Evolutionary conservation across 1,284 basidiomycete genomes (phyloP), one percentile per base, ranked within the genome.

Genomic region (Kwoniella shivajii): DNA sequence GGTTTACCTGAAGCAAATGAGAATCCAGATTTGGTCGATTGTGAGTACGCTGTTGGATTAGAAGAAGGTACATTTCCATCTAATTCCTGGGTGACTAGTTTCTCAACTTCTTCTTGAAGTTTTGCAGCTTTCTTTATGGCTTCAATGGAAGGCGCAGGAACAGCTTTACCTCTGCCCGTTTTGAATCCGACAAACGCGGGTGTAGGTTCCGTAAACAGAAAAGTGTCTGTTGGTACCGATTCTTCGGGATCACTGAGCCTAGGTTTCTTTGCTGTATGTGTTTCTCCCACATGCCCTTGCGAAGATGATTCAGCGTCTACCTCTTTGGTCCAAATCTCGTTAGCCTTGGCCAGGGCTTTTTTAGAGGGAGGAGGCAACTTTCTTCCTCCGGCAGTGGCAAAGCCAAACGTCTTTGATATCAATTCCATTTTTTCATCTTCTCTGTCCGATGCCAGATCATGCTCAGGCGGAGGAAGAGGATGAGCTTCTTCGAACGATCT

Each of bases 311-410:
- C 22, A 4, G 22, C 33, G 33, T 36, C 47, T 20, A 60, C 62
- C 4, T 63, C 49, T 18, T 62, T 63, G 9, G 44, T 45, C 42
- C 68, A 61, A 6, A 75, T 46, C 49, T 62, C 62, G 6, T 53
- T 56, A 2, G 68, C 71, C 44, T 59, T 62, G 1, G 54, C 57
- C 37, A 73, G 39, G 3, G 74, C 67, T 22, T 54, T 58, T 6
- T 43, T 60, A 0, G 69, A 69, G 2, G 73, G 74, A 4, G 62
- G 56, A 5, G 63, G 52, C 18, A 74, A 52, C 9, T 37, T 39
- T 14, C 58, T 65, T 1, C 69, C 67, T 46, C 59, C 22, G 3
- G 59, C 74, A 0, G 69, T 74, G 7, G 63, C 50, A 55, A 76
- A 77, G 0, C 66, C 65, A 20, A 57, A 38, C n/a, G 60, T 60